Evolutionary conservation across 2,329 filamentous ascomycete genomes (phyloP).

Genomic region (Cryphonectria nitschkei): DNA sequence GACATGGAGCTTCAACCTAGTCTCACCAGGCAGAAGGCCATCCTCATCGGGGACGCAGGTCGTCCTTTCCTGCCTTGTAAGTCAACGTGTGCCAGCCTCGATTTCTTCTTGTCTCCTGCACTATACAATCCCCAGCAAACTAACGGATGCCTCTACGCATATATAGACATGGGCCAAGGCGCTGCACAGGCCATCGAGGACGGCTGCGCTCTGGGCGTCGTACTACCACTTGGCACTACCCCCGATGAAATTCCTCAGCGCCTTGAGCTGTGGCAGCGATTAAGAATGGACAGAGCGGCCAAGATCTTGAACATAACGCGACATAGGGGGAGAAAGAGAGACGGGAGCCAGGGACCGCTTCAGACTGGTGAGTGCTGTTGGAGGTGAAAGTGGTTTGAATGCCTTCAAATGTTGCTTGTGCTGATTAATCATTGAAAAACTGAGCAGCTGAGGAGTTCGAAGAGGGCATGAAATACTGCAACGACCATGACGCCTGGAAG

Average conservation of each 20-base stretch:
- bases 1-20: constrained; percentile 28
- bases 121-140: neutral
- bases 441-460: constrained; percentile 18
- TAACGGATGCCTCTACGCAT: neutral
- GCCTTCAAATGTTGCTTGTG: neutral
- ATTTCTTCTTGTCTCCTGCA: neutral
- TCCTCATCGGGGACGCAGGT: constrained; percentile 34
- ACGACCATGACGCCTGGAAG: constrained; percentile 21
- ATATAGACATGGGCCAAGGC: constrained; percentile 27
- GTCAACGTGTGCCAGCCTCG: neutral
- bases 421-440: neutral
- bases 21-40: constrained; percentile 31
- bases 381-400: neutral
- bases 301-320: constrained; percentile 18
- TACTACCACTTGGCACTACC: constrained; percentile 14
- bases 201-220: constrained; percentile 17
- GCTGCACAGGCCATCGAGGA: constrained; percentile 28
- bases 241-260: constrained; percentile 13
- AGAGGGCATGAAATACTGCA: constrained; percentile 19
- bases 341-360: constrained; percentile 13
- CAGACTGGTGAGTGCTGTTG: constrained; percentile 17
- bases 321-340: constrained; percentile 1
- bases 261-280: constrained; percentile 24
- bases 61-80: constrained; percentile 34
- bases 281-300: constrained; percentile 16